Evolutionary conservation across 306 rosid genomes (phyloP).

Genomic region (Lupinus albus): DNA sequence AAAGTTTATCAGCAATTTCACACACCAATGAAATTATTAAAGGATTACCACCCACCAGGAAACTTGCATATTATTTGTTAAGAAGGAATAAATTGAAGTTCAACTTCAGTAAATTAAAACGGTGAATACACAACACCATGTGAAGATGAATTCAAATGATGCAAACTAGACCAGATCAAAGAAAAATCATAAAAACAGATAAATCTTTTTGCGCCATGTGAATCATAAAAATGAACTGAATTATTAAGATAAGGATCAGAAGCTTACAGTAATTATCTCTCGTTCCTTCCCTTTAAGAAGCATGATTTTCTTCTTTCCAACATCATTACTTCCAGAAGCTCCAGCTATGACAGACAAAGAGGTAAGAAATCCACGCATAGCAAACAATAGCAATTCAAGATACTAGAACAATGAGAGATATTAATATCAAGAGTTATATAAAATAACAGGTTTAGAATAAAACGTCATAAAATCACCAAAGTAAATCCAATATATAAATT

Average conservation of each 20-base stretch:
- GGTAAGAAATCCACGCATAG: conserved; percentile 19
- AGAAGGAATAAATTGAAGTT: conserved; percentile 2
- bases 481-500: not conserved
- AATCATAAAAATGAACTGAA: conserved; percentile 23
- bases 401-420: not conserved
- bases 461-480: not conserved
- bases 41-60: conserved; percentile 1
- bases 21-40: not conserved
- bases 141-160: not conserved
- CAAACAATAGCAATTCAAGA: not conserved
- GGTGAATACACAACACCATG: conserved; percentile 2
- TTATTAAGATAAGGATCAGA: conserved; percentile 31
- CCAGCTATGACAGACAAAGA: conserved; percentile 42
- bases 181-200: no score
- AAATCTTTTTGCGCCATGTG: conserved; percentile 30
- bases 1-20: not conserved
- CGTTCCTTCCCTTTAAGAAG: conserved; percentile 64
- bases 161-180: conserved; percentile 19
- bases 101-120: not conserved
- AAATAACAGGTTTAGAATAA: not conserved
- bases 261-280: conserved; percentile 56
- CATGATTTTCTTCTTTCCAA: conserved; percentile 61
- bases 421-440: not conserved
- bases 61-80: not conserved
- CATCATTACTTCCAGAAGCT: conserved; percentile 48